Evolutionary conservation across 768 basidiomycete genomes (phyloP).

Genomic region (Auricularia auricula-judae): DNA sequence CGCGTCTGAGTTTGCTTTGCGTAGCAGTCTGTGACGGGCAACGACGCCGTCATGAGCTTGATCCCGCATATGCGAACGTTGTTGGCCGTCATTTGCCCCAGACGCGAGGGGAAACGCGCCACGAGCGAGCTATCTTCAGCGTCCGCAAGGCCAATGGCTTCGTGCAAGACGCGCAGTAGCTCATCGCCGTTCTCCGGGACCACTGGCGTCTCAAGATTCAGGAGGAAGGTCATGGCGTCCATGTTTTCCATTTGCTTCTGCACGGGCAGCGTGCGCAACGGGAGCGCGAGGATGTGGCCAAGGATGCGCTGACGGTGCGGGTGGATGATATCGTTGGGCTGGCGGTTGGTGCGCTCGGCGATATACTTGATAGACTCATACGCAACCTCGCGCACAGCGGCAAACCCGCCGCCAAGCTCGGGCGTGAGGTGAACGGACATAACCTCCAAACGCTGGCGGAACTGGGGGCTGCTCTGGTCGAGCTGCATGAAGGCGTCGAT

Average conservation of each 20-base stretch:
- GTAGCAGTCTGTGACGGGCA: slow-evolving; percentile 92
- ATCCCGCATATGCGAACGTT: slow-evolving; percentile 92
- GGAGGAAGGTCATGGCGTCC: slow-evolving; percentile 89
- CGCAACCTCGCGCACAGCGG: slow-evolving; percentile 72
- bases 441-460: slow-evolving; percentile 30
- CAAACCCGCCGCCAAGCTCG: slow-evolving; percentile 80
- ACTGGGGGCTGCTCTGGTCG: slow-evolving; percentile 21
- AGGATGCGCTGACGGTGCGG: slow-evolving; percentile 84
- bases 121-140: slow-evolving; percentile 83
- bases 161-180: slow-evolving; percentile 79
- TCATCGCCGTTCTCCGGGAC: slow-evolving; percentile 89
- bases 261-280: slow-evolving; percentile 87
- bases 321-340: slow-evolving; percentile 68
- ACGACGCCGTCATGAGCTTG: slow-evolving; percentile 83
- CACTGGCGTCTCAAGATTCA: slow-evolving; percentile 70
- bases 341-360: slow-evolving; percentile 57
- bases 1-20: slow-evolving; percentile 73
- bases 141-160: slow-evolving; percentile 90
- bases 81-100: slow-evolving; percentile 69
- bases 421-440: slow-evolving; percentile 65
- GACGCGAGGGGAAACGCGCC: slow-evolving; percentile 62
- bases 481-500: slow-evolving; percentile 5
- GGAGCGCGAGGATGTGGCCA: slow-evolving; percentile 88
- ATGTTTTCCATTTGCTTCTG: slow-evolving; percentile 96
- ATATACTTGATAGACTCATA: slow-evolving; percentile 73